Conservation (phyloP, 2,329 filamentous ascomycete genomes). For the Alternaria alternata region DNA sequence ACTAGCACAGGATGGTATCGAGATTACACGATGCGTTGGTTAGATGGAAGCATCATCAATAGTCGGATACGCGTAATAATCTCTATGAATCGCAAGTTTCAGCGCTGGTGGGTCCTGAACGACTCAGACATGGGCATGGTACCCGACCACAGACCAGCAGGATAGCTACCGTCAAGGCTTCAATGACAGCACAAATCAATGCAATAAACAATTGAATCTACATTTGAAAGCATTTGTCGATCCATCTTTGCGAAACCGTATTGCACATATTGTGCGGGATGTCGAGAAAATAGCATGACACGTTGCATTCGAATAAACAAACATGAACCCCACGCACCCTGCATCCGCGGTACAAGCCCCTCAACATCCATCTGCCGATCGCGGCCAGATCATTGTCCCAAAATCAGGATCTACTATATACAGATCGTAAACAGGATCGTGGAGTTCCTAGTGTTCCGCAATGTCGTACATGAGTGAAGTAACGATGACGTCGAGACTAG, state of each 20-base stretch:
- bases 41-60: constrained; percentile 17
- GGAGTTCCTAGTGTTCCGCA: constrained; percentile 7
- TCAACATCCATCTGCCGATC: constrained; percentile 12
- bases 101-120: neutral
- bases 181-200: constrained; percentile 1
- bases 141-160: neutral
- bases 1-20: constrained; percentile 66
- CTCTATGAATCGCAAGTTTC: neutral
- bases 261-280: constrained; percentile 2
- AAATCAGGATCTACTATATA: constrained; percentile 7
- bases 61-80: neutral
- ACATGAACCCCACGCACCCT: constrained; percentile 6
- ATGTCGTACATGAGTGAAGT: constrained; percentile 26
- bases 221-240: neutral
- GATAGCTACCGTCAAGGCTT: neutral
- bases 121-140: neutral
- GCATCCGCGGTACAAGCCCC: constrained; percentile 4
- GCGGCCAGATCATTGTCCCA: constrained; percentile 4
- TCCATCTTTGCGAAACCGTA: neutral
- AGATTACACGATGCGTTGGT: constrained; percentile 66
- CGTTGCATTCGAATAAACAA: constrained; percentile 6
- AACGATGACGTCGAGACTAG: constrained; percentile 47
- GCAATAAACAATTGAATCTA: constrained; percentile 1
- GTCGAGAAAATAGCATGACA: constrained; percentile 1
- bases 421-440: constrained; percentile 5